phyloP scores from a whole-genome alignment of 164 flowering plant species.

The Tinospora cordifolia region DNA sequence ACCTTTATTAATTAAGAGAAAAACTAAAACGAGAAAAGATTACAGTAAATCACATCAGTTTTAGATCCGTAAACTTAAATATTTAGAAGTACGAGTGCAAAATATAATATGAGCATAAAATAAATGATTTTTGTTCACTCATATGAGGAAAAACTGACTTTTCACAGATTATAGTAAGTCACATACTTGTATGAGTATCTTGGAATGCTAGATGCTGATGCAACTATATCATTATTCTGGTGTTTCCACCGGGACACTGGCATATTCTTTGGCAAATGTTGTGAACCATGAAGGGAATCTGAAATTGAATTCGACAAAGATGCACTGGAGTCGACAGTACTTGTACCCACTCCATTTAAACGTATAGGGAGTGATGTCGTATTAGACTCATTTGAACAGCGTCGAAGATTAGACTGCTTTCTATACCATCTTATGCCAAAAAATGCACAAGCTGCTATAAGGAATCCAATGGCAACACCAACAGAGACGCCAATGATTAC shows the following conservation, averaged over 20 bases:
- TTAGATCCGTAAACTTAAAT: not conserved
- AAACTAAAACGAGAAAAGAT: not conserved
- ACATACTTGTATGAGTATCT: constrained; percentile 88
- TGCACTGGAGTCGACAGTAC: constrained; percentile 59
- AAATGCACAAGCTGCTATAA: constrained; percentile 51
- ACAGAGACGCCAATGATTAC: constrained; percentile 62
- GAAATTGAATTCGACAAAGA: constrained; percentile 50
- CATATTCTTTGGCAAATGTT: constrained; percentile 23
- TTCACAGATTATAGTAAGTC: not conserved
- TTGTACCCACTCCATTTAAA: constrained; percentile 49
- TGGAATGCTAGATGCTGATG: constrained; percentile 67
- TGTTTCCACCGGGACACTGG: constrained; percentile 53
- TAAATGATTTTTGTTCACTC: not conserved
- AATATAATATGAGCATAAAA: not conserved
- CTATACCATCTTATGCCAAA: constrained; percentile 60
- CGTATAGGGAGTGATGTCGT: constrained; percentile 59
- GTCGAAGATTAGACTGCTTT: constrained; percentile 35
- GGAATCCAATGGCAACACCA: constrained; percentile 70
- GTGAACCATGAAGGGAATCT: constrained; percentile 21
- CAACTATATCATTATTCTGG: constrained; percentile 45
- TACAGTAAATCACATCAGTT: not conserved
- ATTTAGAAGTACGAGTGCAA: not conserved
- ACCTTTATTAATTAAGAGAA: not conserved
- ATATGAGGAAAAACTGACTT: not conserved
- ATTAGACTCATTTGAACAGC: constrained; percentile 32